These are phyloP conservation scores for Colletotrichum tropicicola DNA, from an alignment of 2,329 filamentous ascomycete species.

Conservation along the genomic window DNA sequence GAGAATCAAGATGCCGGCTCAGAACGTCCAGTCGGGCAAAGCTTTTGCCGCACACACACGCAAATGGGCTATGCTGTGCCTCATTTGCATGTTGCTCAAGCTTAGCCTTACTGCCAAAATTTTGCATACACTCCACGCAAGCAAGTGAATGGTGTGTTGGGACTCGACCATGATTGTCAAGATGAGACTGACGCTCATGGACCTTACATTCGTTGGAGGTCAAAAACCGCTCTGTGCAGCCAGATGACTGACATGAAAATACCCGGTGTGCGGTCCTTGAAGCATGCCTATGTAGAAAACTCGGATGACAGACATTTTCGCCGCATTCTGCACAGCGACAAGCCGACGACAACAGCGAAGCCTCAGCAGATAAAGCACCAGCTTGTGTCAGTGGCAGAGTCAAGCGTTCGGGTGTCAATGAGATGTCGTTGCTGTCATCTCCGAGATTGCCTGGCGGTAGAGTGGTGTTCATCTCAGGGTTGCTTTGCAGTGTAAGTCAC, in stretches of 20 bases:
- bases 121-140: slow-evolving; percentile 6
- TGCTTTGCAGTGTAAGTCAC: not conserved
- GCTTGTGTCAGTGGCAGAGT: not conserved
- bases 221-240: not conserved
- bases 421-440: not conserved
- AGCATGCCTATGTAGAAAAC: not conserved
- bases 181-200: not conserved
- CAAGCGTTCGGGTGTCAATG: not conserved
- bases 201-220: not conserved
- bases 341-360: not conserved
- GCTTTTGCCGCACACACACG: slow-evolving; percentile 34
- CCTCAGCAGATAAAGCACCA: not conserved
- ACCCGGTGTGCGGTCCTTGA: not conserved
- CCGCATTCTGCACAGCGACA: not conserved
- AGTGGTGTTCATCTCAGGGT: not conserved
- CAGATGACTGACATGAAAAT: not conserved
- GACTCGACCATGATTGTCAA: not conserved
- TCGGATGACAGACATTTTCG: not conserved
- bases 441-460: not conserved
- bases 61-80: slow-evolving; percentile 30
- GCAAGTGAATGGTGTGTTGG: not conserved
- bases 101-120: not conserved
- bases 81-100: slow-evolving; percentile 16
- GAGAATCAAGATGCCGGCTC: slow-evolving; percentile 35
- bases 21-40: slow-evolving; percentile 40